phyloP scores from a whole-genome alignment of 345 rosid species.

The Trapa incisa region DNA sequence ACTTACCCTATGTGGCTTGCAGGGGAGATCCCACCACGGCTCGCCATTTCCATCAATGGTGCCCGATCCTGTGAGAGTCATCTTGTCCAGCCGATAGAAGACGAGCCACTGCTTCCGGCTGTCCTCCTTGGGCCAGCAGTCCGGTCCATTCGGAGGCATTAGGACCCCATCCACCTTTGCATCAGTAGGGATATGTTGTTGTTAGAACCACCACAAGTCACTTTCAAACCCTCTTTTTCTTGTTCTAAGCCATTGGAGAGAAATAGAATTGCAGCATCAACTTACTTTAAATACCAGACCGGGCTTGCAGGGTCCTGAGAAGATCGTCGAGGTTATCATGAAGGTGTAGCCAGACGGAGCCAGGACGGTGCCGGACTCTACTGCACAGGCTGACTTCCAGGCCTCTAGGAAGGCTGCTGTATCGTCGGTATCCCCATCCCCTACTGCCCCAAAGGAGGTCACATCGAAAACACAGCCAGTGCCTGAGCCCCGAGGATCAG shows the following conservation, averaged over 20 bases:
- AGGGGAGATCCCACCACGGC: conserved; percentile 98
- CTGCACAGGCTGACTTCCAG: conserved; percentile 88
- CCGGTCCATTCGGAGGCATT: conserved; percentile 92
- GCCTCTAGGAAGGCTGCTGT: conserved; percentile 63
- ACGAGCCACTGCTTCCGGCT: conserved; percentile 82
- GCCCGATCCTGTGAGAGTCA: conserved; percentile 67
- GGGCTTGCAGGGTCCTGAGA: conserved; percentile 81
- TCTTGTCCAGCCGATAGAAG: conserved; percentile 53
- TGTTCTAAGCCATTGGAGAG: neutral
- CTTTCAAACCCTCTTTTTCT: neutral
- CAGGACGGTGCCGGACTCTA: conserved; percentile 45
- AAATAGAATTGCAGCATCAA: neutral
- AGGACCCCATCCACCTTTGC: conserved; percentile 61
- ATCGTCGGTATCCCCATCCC: conserved; percentile 75
- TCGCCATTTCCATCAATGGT: conserved; percentile 92
- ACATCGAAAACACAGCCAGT: conserved; percentile 47
- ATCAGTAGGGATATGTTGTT: neutral
- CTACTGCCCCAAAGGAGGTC: conserved; percentile 61
- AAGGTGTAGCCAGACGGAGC: conserved; percentile 58
- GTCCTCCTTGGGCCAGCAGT: conserved; percentile 66
- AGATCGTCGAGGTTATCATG: conserved; percentile 74
- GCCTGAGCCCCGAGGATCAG: conserved; percentile 25
- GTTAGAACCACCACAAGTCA: neutral
- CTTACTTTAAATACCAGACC: conserved; percentile 74
- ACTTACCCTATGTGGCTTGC: conserved; percentile 92